phyloP scores from a whole-genome alignment of 2,329 filamentous ascomycete genomes.

The Aspergillus proliferans region DNA sequence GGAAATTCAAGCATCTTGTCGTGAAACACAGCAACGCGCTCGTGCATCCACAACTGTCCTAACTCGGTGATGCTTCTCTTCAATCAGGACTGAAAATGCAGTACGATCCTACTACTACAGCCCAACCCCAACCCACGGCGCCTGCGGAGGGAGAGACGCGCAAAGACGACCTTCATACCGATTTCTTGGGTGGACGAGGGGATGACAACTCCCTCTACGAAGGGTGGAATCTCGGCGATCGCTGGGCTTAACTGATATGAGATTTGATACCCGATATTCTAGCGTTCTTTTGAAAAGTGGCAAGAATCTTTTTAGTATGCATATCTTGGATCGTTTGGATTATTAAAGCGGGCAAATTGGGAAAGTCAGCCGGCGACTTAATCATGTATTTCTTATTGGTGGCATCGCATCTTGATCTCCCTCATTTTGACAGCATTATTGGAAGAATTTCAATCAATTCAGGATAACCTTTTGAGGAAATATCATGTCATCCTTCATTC shows the following conservation, averaged over 20 bases:
- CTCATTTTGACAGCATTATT: neutral
- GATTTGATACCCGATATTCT: slow-evolving; percentile 8
- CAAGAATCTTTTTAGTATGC: neutral
- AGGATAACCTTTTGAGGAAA: neutral
- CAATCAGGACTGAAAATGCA: neutral
- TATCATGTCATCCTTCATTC: neutral
- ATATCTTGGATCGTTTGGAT: neutral
- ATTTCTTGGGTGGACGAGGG: neutral
- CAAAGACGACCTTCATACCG: neutral
- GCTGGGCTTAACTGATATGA: slow-evolving; percentile 12
- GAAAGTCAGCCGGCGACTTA: neutral
- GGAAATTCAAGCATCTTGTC: slow-evolving; percentile 8
- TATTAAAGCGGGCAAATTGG: neutral
- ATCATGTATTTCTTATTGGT: neutral
- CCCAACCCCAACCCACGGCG: neutral
- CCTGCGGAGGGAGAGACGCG: neutral
- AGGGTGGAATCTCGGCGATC: slow-evolving; percentile 13
- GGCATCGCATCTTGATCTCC: neutral
- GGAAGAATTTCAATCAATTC: neutral
- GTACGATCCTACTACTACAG: neutral
- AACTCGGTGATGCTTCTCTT: neutral
- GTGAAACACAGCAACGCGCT: neutral
- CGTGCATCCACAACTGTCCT: neutral
- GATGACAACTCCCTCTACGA: slow-evolving; percentile 9
- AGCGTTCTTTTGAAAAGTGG: neutral